Conservation (phyloP, 2,329 filamentous ascomycete genomes). For the Corynespora cassiicola region DNA sequence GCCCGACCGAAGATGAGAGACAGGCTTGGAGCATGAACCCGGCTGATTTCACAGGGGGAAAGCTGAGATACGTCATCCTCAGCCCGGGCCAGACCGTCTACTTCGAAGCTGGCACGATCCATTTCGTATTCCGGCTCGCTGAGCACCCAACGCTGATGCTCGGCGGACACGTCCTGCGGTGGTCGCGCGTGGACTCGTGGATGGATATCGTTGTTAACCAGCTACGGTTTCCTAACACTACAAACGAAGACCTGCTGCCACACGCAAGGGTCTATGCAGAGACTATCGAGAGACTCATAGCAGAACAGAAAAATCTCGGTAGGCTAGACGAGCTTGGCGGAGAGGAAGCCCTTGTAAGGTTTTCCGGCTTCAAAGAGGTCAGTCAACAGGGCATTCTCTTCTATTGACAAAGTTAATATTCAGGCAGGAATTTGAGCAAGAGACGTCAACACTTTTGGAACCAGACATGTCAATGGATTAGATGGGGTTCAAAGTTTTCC, state of each 20-base stretch:
- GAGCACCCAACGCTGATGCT: conserved; percentile 15
- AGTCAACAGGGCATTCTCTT: conserved; percentile 6
- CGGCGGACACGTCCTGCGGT: conserved; percentile 17
- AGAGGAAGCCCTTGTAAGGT: conserved; percentile 13
- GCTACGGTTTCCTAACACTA: conserved; percentile 15
- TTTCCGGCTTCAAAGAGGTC: conserved; percentile 17
- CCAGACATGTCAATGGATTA: too few relatives aligned
- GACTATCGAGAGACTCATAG: conserved; percentile 13
- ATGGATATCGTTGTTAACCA: conserved; percentile 17
- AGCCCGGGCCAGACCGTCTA: conserved; percentile 17
- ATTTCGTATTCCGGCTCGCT: conserved; percentile 20
- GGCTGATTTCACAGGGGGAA: conserved; percentile 10
- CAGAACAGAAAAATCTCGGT: conserved; percentile 8
- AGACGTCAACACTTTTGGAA: too few relatives aligned
- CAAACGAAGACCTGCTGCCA: conserved; percentile 15
- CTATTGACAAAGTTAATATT: conserved; percentile 6
- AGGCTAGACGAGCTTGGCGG: conserved; percentile 13
- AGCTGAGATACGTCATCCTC: conserved; percentile 18
- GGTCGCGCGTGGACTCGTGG: conserved; percentile 17
- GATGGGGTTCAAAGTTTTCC: too few relatives aligned
- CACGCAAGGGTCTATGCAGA: conserved; percentile 15
- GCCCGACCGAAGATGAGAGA: conserved; percentile 12
- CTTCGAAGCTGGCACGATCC: conserved; percentile 18
- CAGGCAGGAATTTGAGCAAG: conserved; percentile 6
- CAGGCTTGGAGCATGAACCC: conserved; percentile 12